Base-by-base conservation (phyloP, 192 early-diverging fungal species). In the Mortierella alpina region DNA sequence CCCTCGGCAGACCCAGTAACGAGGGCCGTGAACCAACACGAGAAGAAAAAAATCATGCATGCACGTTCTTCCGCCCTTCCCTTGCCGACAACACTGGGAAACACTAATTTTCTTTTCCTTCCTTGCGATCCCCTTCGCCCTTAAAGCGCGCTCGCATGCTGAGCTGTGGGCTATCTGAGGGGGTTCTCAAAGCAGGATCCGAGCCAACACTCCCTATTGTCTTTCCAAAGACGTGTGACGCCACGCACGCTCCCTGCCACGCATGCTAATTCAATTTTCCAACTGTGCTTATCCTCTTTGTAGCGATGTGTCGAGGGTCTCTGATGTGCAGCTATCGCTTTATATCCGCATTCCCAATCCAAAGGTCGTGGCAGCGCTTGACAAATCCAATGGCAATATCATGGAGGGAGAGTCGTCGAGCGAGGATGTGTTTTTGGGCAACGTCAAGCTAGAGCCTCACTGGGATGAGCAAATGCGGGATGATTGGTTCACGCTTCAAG, bases 291-390 rank as follows among this genome's bases (percentile, higher is more conserved):
- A 31, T 31, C 31, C 3, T 53, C 42, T 41, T 63, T 10, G 17
- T 80, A 90, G 89, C 65, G 89, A 90, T 70, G 89, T 90, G 3
- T 90, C 89, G 15, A 75, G 88, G 46, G 89, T 86, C 39, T 90
- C 89, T 22, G 89, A 89, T 64, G 88, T 89, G 31, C 86, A 87
- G 47, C 81, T 90, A 53, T 87, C 88, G 7, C 86, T 90, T 40
- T 90, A 90, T 61, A 78, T 89, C 61, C 88, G 89, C 56, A 85
- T 82, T 50, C 85, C 86, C 13, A 80, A 72, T 20, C 88, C 88
- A n/a, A 84, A 80, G 63, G 66, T 75, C 7, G 39, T 82, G 62
- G 70, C 71, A 41, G 75, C 82, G 11, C 23, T 75, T 57, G 79
- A 86, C n/a, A 83, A 84, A 62, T 54, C 65, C 73, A 31, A 31